Evolutionary conservation across 139 green algal genomes (phyloP), one percentile per base, ranked within the genome.

Genomic region (Asterochloris erici): DNA sequence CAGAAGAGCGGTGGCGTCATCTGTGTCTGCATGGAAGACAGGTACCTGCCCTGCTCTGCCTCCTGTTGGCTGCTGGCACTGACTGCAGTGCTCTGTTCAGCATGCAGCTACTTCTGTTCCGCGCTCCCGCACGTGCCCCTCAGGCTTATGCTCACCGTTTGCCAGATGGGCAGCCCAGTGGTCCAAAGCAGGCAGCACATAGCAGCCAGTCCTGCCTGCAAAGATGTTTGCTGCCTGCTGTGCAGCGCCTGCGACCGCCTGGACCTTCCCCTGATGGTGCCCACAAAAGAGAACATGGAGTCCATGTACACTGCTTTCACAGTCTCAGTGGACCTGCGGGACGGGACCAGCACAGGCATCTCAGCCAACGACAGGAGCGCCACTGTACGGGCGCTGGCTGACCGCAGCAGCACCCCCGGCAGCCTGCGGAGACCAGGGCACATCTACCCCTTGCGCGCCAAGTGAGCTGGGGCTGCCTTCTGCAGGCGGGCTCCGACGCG

Each of bases 231-330:
- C 6, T 54, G 38, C 38, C 38, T 94, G 86, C 76, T 82, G 13
- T 90, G 89, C 68, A 71, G 28, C 9, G 92, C 96, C 79, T 81
- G 96, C 28, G 96, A 99, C 88, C 84, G 93, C n/a, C 89, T 99
- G 71, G 64, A 93, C 24, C 85, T 99, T 29, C 96, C 97, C 4
- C 96, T 98, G 28, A 99, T 99, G 97, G 91, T 99, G 24, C 47
- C 69, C 47, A 87, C 86, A 63, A 74, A 82, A 13, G 88, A 93
- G 23, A 94, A 97, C 85, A 91, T 95, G 74, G 96, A 99, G 75
- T 86, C 90, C 17, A 96, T 98, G 93, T 91, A 91, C 85, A 99
- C 97, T 0, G 95, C 97, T 16, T 99, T 99, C 88, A 98, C 97
- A 0, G 86, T 99, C 66, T 82, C 82, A 14, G 91, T 96, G 1